Evolutionary conservation across 2,329 filamentous ascomycete genomes (phyloP), one percentile per base, ranked within the genome.

Genomic region (Fusarium sterilihyphosum): DNA sequence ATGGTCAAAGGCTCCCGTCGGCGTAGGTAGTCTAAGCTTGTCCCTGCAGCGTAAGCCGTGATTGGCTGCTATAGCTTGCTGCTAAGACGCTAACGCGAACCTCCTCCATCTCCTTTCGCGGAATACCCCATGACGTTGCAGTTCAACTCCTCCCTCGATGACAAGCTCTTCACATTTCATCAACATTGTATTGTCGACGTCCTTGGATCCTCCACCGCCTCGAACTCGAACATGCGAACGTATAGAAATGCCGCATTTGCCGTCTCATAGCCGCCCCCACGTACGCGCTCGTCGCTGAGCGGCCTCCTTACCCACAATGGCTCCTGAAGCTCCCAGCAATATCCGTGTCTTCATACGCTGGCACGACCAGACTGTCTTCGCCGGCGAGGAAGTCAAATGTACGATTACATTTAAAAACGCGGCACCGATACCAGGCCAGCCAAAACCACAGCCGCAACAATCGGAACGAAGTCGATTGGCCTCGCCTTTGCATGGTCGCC

Each of bases 401-500:
- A 95, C 92, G 76, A 97, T 99, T 82, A 98, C 94, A 58, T 99
- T 99, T 85, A 96, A 93, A 84, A 99, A 99, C 82, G 89, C 95
- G 73, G 88, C 90, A 47, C 80, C 88, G 57, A 85, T 84, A 44
- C 74, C 82, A 41, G 81, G 74, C 52, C 82, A 84, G 65, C 71
- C 80, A 56, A 80, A 74, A 65, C 73, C 72, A 53, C 73, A 66
- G 53, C 71, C 74, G 35, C 75, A 74, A 53, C 71, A 73, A 58
- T 64, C 79, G 40, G 79, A 82, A 68, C 76, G 82, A 62, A 82
- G 83, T 66, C 82, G 83, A 53, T 73, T 84, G 64, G 79, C 84
- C 29, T 86, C 86, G 50, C 86, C 87, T 37, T 77, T 88, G 44
- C 82, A 84, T 41, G 80, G 78, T 44, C 84, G 84, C 60, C 80